phyloP scores from a whole-genome alignment of 768 basidiomycete species.

The Termitomyces sp. region DNA sequence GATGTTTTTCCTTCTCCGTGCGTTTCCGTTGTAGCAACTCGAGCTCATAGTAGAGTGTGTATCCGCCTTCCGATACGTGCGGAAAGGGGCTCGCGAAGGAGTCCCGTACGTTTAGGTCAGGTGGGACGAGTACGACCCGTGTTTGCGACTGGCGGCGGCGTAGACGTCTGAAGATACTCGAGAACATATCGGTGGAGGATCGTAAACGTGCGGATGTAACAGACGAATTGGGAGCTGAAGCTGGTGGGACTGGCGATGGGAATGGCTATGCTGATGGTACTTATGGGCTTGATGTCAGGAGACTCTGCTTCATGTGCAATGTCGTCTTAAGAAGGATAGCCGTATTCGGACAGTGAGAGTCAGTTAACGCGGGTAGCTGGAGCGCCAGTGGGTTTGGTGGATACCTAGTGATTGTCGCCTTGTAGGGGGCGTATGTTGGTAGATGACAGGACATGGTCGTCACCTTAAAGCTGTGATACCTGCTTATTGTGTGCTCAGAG shows the following conservation, averaged over 20 bases:
- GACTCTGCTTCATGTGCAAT: constrained; percentile 14
- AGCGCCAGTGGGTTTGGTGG: background rate
- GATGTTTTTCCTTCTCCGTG: constrained; percentile 5
- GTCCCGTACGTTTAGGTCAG: constrained; percentile 29
- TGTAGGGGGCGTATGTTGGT: background rate
- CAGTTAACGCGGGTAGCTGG: background rate
- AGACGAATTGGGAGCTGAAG: background rate
- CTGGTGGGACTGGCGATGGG: background rate
- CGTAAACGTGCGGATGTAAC: background rate
- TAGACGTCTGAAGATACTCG: constrained; percentile 21
- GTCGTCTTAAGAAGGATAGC: constrained; percentile 4
- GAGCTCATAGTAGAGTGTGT: constrained; percentile 31
- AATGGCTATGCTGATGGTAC: background rate
- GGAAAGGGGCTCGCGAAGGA: constrained; percentile 34
- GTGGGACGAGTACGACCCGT: constrained; percentile 19
- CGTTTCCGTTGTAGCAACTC: constrained; percentile 12
- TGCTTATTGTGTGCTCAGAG: constrained; percentile 1
- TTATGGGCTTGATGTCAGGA: constrained; percentile 11
- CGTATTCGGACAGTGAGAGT: constrained; percentile 1
- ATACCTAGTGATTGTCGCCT: background rate
- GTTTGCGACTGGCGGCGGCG: constrained; percentile 13
- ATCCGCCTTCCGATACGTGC: constrained; percentile 33
- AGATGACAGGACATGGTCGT: background rate
- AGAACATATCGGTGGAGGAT: constrained; percentile 18
- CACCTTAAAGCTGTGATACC: background rate